A percentile compares a stretch with the other conserved stretches of the same genome.
phyloP scores from a whole-genome alignment of 495 filamentous ascomycete species.

The Elasticomyces elasticus region DNA sequence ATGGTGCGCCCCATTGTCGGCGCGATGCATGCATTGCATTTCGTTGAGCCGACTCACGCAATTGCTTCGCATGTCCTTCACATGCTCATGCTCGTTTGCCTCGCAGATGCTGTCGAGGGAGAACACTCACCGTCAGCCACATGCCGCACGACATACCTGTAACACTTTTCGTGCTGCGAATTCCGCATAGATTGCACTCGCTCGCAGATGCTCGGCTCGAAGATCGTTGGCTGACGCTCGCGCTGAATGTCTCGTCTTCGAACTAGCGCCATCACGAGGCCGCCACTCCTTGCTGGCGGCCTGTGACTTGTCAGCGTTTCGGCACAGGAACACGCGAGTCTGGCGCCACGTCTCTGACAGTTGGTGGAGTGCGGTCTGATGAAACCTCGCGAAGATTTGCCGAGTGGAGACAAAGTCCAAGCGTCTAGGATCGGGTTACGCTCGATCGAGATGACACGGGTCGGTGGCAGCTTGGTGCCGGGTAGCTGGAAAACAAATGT shows the following conservation, averaged over 20 bases:
- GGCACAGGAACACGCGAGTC: neutral
- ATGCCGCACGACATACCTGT: conserved; percentile 4
- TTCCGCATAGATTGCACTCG: neutral
- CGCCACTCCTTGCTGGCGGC: neutral
- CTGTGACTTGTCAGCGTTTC: neutral
- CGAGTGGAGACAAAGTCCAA: neutral
- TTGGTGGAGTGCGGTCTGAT: neutral
- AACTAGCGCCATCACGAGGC: neutral
- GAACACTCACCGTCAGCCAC: neutral
- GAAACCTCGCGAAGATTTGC: neutral
- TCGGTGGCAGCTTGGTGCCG: neutral
- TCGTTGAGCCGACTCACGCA: neutral
- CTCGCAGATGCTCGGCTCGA: conserved; percentile 16
- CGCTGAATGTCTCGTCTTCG: neutral
- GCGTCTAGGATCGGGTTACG: neutral
- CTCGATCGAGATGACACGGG: neutral
- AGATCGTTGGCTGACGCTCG: conserved; percentile 2
- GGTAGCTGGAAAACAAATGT: too few species aligned
- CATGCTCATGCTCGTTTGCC: neutral
- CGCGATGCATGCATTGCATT: neutral
- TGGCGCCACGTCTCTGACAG: neutral
- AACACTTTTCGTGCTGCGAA: neutral
- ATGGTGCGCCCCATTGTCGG: too few species aligned
- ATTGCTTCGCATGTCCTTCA: neutral
- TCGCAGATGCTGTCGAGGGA: neutral